phyloP scores from a whole-genome alignment of 305 asterid genomes.

The Stenogyne calaminthoides region DNA sequence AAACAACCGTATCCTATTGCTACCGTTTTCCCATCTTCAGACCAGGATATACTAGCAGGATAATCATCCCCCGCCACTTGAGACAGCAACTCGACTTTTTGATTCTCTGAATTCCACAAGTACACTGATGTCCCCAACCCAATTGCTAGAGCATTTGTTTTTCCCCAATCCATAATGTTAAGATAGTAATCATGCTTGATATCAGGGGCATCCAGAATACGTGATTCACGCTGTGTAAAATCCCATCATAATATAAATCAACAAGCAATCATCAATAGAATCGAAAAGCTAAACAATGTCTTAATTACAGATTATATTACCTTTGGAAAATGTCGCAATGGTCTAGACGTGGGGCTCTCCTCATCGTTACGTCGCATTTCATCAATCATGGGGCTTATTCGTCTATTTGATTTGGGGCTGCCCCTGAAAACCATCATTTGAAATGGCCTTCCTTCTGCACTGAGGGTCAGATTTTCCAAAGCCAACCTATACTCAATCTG shows the following conservation, averaged over 20 bases:
- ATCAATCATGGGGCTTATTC: conserved; percentile 41
- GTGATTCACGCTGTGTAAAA: conserved; percentile 46
- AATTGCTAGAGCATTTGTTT: conserved; percentile 54
- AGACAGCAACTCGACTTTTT: conserved; percentile 30
- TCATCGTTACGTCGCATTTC: conserved; percentile 60
- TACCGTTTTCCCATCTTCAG: conserved; percentile 51
- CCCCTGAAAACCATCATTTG: conserved; percentile 89
- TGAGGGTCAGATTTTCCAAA: conserved; percentile 57
- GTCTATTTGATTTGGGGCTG: conserved; percentile 74
- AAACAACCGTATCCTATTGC: conserved; percentile 56
- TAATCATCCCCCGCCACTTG: conserved; percentile 36
- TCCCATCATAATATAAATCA: neutral
- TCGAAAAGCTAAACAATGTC: conserved; percentile 2
- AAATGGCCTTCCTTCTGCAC: conserved; percentile 74
- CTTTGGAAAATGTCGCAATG: conserved; percentile 53
- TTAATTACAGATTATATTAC: conserved; percentile 30
- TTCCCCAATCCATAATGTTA: conserved; percentile 79
- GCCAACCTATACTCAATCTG: conserved; percentile 53
- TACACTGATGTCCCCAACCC: conserved; percentile 54
- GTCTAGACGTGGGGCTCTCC: conserved; percentile 32
- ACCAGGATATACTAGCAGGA: conserved; percentile 76
- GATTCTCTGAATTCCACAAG: conserved; percentile 50
- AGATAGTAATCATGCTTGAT: conserved; percentile 58
- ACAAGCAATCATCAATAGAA: conserved; percentile 10
- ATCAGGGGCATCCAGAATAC: conserved; percentile 59